phyloP scores from a whole-genome alignment of 768 basidiomycete genomes.

The Sarcodon sp. region DNA sequence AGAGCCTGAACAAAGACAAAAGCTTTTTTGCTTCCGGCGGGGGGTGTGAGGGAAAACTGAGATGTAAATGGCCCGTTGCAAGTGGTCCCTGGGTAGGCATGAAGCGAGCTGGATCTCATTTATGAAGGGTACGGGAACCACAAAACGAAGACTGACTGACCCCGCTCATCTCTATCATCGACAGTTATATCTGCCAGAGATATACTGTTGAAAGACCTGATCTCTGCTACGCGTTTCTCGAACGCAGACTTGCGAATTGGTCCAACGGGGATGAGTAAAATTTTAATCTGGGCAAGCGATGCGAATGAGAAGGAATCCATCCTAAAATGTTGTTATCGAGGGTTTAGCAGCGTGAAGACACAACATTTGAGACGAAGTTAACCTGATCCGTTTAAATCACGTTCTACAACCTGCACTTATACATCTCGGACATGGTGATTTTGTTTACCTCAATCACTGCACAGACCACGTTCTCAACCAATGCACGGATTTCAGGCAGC shows the following conservation, averaged over 20 bases:
- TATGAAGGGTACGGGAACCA: slow-evolving; percentile 2
- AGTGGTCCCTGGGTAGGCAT: slow-evolving; percentile 49
- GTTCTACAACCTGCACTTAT: neutral
- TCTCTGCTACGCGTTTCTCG: slow-evolving; percentile 60
- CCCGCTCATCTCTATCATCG: slow-evolving; percentile 64
- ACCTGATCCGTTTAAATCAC: neutral
- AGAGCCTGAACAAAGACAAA: slow-evolving; percentile 64
- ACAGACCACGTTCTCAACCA: neutral
- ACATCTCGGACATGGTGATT: neutral
- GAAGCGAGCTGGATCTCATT: slow-evolving; percentile 48
- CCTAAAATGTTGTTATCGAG: neutral
- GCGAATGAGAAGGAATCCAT: slow-evolving; percentile 71
- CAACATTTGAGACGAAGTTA: neutral
- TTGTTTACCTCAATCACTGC: neutral
- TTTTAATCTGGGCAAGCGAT: slow-evolving; percentile 73
- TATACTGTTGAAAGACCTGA: slow-evolving; percentile 61
- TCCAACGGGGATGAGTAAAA: slow-evolving; percentile 82
- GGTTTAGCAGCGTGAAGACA: neutral
- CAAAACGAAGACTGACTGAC: slow-evolving; percentile 19
- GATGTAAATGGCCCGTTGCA: slow-evolving; percentile 70
- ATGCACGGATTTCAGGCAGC: slow-evolving; percentile 33
- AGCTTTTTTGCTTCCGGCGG: slow-evolving; percentile 54
- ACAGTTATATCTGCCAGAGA: slow-evolving; percentile 76
- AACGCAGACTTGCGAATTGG: slow-evolving; percentile 56
- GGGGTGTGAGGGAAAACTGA: slow-evolving; percentile 68